Evolutionary conservation across 768 basidiomycete species (phyloP).

Genomic region (Boletus vermiculosoides): DNA sequence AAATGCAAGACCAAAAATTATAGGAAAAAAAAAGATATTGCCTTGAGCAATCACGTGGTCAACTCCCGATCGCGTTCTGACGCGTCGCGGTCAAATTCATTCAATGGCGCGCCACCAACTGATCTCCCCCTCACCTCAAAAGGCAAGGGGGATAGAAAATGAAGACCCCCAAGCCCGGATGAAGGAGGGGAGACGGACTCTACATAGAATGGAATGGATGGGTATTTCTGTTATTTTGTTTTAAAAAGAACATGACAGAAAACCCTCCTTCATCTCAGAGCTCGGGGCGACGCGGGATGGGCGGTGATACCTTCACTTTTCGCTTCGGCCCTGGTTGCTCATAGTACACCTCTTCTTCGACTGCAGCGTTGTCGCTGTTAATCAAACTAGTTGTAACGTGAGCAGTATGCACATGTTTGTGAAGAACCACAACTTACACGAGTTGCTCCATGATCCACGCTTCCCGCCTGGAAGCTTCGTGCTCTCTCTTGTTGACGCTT

Average conservation of each 20-base stretch:
- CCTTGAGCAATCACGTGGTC: constrained; percentile 31
- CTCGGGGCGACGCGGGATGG: constrained; percentile 82
- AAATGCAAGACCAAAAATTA: constrained; percentile 16
- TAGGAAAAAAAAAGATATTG: constrained; percentile 35
- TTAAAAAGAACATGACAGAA: constrained; percentile 34
- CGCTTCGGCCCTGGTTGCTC: constrained; percentile 66
- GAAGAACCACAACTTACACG: constrained; percentile 51
- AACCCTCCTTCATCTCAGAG: constrained; percentile 91
- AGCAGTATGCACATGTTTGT: background rate
- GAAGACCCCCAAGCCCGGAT: constrained; percentile 86
- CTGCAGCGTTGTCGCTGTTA: constrained; percentile 63
- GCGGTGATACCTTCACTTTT: constrained; percentile 89
- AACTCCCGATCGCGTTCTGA: constrained; percentile 24
- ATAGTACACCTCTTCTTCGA: constrained; percentile 82
- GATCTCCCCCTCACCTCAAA: constrained; percentile 35
- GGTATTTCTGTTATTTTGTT: constrained; percentile 24
- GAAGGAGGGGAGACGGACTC: constrained; percentile 83
- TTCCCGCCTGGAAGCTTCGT: constrained; percentile 84
- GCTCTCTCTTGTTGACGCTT: constrained; percentile 78
- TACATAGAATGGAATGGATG: constrained; percentile 48
- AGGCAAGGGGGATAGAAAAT: constrained; percentile 75
- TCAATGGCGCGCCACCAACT: constrained; percentile 29
- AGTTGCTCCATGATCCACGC: constrained; percentile 93
- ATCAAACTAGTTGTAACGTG: constrained; percentile 47
- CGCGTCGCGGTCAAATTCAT: constrained; percentile 34